phyloP scores from a whole-genome alignment of 495 filamentous ascomycete species.

The Neurospora africana region DNA sequence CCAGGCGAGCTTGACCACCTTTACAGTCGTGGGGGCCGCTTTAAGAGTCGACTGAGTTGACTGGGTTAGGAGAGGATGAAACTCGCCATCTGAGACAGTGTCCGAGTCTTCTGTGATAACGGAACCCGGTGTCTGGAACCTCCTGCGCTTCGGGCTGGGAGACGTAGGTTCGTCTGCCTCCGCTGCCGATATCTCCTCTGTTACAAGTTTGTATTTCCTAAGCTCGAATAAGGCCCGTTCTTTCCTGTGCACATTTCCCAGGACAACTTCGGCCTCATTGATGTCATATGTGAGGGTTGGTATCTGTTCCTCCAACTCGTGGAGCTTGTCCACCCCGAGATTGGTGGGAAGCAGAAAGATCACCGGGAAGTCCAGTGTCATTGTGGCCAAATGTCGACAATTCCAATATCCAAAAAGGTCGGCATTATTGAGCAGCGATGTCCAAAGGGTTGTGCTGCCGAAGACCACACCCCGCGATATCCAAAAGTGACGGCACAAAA shows the following conservation, averaged over 20 bases:
- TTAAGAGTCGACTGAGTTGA: background rate
- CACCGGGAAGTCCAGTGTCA: constrained; percentile 44
- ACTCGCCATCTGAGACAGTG: constrained; percentile 26
- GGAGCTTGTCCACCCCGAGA: constrained; percentile 48
- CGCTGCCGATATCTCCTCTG: constrained; percentile 44
- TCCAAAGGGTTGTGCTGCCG: background rate
- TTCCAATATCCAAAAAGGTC: background rate
- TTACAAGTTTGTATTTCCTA: constrained; percentile 44
- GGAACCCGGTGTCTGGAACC: constrained; percentile 4
- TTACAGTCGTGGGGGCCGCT: constrained; percentile 31
- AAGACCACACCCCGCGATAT: background rate
- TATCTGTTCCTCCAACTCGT: constrained; percentile 54
- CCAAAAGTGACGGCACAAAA: background rate
- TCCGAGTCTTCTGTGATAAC: constrained; percentile 24
- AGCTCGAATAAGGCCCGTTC: constrained; percentile 70
- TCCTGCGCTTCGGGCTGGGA: constrained; percentile 29
- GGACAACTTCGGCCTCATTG: constrained; percentile 58
- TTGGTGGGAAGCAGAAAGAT: constrained; percentile 68
- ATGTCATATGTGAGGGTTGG: constrained; percentile 58
- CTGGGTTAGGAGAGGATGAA: background rate
- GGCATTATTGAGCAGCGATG: background rate
- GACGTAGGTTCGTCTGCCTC: background rate
- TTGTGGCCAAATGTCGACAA: background rate
- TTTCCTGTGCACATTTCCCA: constrained; percentile 59
- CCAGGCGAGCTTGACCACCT: constrained; percentile 70